Evolutionary conservation across 164 flowering plant genomes (phyloP).

Genomic region (Sextonia rubra): DNA sequence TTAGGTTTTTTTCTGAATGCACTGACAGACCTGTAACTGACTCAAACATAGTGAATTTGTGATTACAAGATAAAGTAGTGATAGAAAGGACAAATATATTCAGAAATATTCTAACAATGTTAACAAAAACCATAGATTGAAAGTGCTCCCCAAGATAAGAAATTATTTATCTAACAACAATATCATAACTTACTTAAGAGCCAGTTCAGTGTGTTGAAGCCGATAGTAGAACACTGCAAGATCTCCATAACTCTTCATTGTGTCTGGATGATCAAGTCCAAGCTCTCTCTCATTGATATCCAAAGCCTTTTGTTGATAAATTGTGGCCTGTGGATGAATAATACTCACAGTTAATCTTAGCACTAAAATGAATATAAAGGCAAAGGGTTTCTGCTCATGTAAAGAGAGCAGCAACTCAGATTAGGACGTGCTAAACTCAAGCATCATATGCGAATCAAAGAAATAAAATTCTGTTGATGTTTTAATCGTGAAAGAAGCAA

Average conservation of each 20-base stretch:
- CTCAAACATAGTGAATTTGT: neutral
- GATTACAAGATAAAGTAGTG: neutral
- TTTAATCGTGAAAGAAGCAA: neutral
- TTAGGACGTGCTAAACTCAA: neutral
- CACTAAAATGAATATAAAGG: neutral
- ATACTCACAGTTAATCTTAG: neutral
- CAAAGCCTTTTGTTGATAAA: slow-evolving; percentile 96
- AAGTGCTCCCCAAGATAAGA: neutral
- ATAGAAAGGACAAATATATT: neutral
- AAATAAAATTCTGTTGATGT: neutral
- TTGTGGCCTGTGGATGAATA: slow-evolving; percentile 65
- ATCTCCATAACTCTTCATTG: slow-evolving; percentile 99
- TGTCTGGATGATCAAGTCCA: slow-evolving; percentile 99
- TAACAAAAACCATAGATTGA: neutral
- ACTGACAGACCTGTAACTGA: no score
- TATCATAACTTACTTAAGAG: slow-evolving; percentile 72
- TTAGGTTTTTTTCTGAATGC: neutral
- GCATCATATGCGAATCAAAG: neutral
- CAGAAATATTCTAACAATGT: neutral
- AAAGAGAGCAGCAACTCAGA: neutral
- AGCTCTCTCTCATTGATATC: slow-evolving; percentile 98
- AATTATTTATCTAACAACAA: neutral
- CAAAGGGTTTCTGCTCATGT: neutral
- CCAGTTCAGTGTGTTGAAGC: slow-evolving; percentile 96
- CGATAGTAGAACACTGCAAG: slow-evolving; percentile 98